Evolutionary conservation across 164 flowering plant species (phyloP), one percentile per base, ranked within the genome.

Genomic region (Piper betle): DNA sequence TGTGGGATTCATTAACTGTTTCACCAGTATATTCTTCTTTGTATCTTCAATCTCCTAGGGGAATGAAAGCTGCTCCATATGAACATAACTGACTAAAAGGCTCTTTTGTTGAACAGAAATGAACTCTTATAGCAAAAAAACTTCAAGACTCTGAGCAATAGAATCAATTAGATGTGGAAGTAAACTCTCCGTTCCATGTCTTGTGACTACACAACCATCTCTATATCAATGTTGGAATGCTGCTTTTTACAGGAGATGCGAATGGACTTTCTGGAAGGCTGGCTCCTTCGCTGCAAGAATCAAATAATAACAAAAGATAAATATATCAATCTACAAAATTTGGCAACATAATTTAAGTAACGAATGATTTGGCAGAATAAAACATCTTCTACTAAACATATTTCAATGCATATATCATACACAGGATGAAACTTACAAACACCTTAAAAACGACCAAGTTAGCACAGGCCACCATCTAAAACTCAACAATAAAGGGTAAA

Each of bases 201-300:
- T 56, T 16, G 40, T 66, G 64, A 70, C 71, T 67, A 58, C 33
- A 25, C 33, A 25, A 64, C 62, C 40, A 25, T 25, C 60, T 42
- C 63, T 81, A 79, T 68, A 68, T 70, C 55, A 73, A 72, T 57
- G 78, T 62, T 17, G 86, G 74, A 60, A 78, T 76, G 73, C 85
- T 64, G 72, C 78, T 64, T 33, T 53, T 16, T 55, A 64, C 55
- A 55, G 80, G 71, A 64, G 84, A 67, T 53, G 88, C 81, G 69
- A 85, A 85, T 25, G 91, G 88, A 71, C 85, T 83, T 62, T 85
- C 86, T 1, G 88, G 91, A 16, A 83, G 86, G 62, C 80, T 67
- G 12, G 79, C 65, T 61, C 72, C 84, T 62, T 73, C 80, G 68
- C 69, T 75, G 76, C 76, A 65, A 67, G 63, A 68, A 38, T 38